Evolutionary conservation across 2,329 filamentous ascomycete genomes (phyloP), one percentile per base, ranked within the genome.

Genomic region (Penicillium sp.): DNA sequence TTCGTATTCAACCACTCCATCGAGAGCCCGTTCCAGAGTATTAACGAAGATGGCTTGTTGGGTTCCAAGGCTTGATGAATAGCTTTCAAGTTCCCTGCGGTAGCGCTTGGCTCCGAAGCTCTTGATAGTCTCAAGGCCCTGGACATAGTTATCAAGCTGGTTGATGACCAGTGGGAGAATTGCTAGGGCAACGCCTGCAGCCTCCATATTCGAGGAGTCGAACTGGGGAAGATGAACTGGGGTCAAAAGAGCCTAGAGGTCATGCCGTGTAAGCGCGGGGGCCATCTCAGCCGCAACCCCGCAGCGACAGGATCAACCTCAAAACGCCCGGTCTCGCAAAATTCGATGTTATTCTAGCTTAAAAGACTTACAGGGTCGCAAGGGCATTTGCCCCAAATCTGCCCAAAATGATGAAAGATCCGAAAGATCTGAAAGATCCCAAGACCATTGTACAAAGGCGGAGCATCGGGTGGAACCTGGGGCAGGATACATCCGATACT

Each of bases 51-150:
- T 57, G 4, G 51, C 41, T 6, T 61, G 50, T 23, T 64, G 61
- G 7, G 58, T 46, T 3, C 50, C 46, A 2, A 63, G 45, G 15
- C 43, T 46, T 5, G 48, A 38, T 19, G 29, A 40, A 46, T 61
- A 61, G 11, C 40, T 31, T 33, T 55, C 44, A 2, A 61, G 36
- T 29, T 58, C 51, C 6, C 54, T 40, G 3, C 52, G 55, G 46
- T 62, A 60, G 2, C 55, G 47, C 39, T 43, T 55, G 4, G 55
- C 31, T 29, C 55, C 33, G 41, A 75, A 74, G 49, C 19, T 64
- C 53, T 76, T 76, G 44, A 77, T 63, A 0, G 70, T 73, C 53
- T 77, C 72, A 3, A 77, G 64, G 3, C 76, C 72, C 43, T 75
- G 71, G 40, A 75, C 71, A 49, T 76, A 76, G 36, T 67, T 67